phyloP scores from a whole-genome alignment of 2,329 filamentous ascomycete species.

The Aureobasidium sp. region DNA sequence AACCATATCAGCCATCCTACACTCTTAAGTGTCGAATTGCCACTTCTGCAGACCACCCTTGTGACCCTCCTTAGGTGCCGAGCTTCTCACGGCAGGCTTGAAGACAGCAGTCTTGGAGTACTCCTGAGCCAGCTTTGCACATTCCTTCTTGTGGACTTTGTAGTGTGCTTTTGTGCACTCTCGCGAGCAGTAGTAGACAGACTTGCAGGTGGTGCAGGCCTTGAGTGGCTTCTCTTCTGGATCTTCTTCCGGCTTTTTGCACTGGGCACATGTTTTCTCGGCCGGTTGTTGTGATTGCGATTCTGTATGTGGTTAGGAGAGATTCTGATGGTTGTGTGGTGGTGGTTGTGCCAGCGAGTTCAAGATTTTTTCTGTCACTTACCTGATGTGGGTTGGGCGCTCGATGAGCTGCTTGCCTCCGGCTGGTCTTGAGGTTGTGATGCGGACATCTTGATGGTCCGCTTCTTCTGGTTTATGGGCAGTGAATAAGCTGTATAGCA shows the following conservation, averaged over 20 bases:
- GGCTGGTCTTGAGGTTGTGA: background rate
- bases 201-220: conserved; percentile 33
- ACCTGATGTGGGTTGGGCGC: conserved; percentile 1
- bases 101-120: conserved; percentile 30
- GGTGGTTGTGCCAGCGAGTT: background rate
- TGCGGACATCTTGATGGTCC: background rate
- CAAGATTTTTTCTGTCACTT: background rate
- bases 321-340: background rate
- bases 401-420: background rate
- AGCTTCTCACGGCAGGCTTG: conserved; percentile 31
- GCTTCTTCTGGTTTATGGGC: too few relatives aligned
- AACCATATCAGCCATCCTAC: background rate
- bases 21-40: conserved; percentile 28
- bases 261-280: conserved; percentile 6
- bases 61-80: conserved; percentile 26
- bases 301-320: background rate
- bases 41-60: conserved; percentile 33
- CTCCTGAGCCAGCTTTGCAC: conserved; percentile 31
- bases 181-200: conserved; percentile 31
- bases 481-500: background rate
- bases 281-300: background rate
- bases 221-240: conserved; percentile 22
- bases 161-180: conserved; percentile 34
- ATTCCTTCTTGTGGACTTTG: conserved; percentile 35
- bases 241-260: conserved; percentile 7